These are phyloP conservation scores for Termitomyces sp. DNA, from an alignment of 768 basidiomycete species.

Conservation along the genomic window DNA sequence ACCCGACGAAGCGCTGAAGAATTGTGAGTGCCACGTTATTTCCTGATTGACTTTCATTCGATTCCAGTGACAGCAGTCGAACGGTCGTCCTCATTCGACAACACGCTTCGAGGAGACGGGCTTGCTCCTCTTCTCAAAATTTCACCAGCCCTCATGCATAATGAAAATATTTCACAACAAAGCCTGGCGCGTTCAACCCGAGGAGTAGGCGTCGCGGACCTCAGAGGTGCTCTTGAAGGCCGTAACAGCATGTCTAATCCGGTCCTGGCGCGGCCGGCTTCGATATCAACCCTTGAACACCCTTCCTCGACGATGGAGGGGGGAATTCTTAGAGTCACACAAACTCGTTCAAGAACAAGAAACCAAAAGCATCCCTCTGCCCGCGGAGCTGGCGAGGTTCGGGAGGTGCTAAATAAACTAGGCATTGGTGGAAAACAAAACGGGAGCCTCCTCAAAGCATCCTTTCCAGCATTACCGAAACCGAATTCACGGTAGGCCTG, in stretches of 20 bases:
- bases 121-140: slow-evolving; percentile 73
- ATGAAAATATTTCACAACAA: slow-evolving; percentile 84
- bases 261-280: slow-evolving; percentile 59
- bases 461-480: slow-evolving; percentile 55
- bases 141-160: slow-evolving; percentile 84
- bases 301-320: slow-evolving; percentile 43
- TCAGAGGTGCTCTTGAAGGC: slow-evolving; percentile 86
- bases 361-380: slow-evolving; percentile 43
- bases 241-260: slow-evolving; percentile 80
- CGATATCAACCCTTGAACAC: slow-evolving; percentile 74
- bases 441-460: slow-evolving; percentile 59
- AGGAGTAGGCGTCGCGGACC: slow-evolving; percentile 81
- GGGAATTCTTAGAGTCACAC: slow-evolving; percentile 35
- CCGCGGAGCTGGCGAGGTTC: slow-evolving; percentile 62
- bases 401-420: slow-evolving; percentile 76
- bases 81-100: slow-evolving; percentile 44
- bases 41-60: not conserved
- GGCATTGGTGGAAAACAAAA: slow-evolving; percentile 70
- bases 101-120: slow-evolving; percentile 56
- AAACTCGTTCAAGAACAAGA: slow-evolving; percentile 48
- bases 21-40: slow-evolving; percentile 51
- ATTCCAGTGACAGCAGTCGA: slow-evolving; percentile 43
- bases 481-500: slow-evolving; percentile 25
- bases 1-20: slow-evolving; percentile 63
- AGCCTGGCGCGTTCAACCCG: slow-evolving; percentile 74